phyloP scores from a whole-genome alignment of 495 filamentous ascomycete species.

The Cercophora samala region DNA sequence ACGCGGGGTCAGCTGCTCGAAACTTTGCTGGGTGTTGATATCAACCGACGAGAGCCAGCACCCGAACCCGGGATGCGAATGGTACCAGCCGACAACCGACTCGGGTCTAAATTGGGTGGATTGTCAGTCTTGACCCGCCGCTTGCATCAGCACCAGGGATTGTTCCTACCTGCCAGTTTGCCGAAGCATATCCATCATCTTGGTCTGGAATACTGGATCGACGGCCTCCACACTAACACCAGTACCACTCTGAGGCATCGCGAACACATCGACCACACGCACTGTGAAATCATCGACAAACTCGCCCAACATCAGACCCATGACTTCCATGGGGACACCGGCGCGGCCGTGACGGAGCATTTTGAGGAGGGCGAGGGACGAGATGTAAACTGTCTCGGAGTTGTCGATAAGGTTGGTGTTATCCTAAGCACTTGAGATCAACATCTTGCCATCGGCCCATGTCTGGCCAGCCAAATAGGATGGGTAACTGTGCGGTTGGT shows the following conservation, averaged over 20 bases:
- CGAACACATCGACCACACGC: conserved; percentile 95
- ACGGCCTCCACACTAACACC: conserved; percentile 98
- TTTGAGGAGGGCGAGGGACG: conserved; percentile 93
- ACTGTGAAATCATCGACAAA: conserved; percentile 99
- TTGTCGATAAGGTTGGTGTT: conserved; percentile 90
- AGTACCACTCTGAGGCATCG: conserved; percentile 99
- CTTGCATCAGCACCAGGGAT: not conserved
- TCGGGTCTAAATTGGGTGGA: conserved; percentile 64
- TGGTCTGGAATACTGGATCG: conserved; percentile 96
- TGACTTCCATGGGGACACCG: conserved; percentile 99
- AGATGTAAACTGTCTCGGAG: conserved; percentile 99
- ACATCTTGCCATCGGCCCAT: not conserved
- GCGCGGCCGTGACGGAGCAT: conserved; percentile 97
- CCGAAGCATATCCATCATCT: conserved; percentile 99
- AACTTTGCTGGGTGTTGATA: conserved; percentile 99
- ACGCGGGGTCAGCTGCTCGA: conserved; percentile 93
- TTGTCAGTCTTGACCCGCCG: not conserved
- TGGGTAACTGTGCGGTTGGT: not conserved
- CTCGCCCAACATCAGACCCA: conserved; percentile 98
- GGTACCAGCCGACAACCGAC: conserved; percentile 98
- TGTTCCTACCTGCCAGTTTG: conserved; percentile 84
- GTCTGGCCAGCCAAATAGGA: conserved; percentile 7
- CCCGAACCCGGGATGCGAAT: conserved; percentile 97
- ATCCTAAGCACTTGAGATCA: conserved; percentile 52
- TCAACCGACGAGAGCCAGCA: conserved; percentile 99